Evolutionary conservation across 139 green algal genomes (phyloP), one percentile per base, ranked within the genome.

Genomic region (Nannochloris sp.): DNA sequence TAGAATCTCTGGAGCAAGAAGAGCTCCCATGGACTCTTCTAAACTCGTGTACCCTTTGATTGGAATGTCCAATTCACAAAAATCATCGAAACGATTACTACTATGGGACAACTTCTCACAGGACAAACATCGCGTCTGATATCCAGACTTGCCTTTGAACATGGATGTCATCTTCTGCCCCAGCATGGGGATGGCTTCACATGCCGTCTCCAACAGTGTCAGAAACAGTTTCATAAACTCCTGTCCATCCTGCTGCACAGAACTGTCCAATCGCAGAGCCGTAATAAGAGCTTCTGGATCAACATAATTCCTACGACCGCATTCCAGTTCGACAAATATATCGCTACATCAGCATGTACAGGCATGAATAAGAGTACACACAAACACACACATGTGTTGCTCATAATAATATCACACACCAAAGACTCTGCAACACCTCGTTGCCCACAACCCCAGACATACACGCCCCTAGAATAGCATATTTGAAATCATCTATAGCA

Each of bases 201-300:
- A 71, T 49, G 62, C 31, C 1, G 59, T 37, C 73, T 97, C 88
- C 69, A 96, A 71, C 61, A 90, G 73, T 5, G 49, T 78, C 9
- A 96, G 77, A 58, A 97, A 83, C 61, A 97, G 82, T 80, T 95
- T 97, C 31, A 92, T 78, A 56, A 97, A 97, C 71, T 97, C 91
- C 33, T 92, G 82, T 1, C 90, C 83, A 67, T 97, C 91, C 79
- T 95, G 89, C 77, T 96, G 90, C 6, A 91, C 72, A 23, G 50
- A 70, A 49, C 83, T 82, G 62, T 95, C 74, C 9, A 96, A 66
- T 48, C 87, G 76, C 29, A 96, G 81, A 10, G 67, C 62, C 2
- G 63, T 53, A 6, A 79, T 84, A 61, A 96, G 85, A 0, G 56
- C 48, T 2, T 59, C 61, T 4, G 88, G 86, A 70, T 95, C 84